These are phyloP conservation scores for Bjerkandera adusta DNA, from an alignment of 1,284 basidiomycete species.

Conservation along the genomic window DNA sequence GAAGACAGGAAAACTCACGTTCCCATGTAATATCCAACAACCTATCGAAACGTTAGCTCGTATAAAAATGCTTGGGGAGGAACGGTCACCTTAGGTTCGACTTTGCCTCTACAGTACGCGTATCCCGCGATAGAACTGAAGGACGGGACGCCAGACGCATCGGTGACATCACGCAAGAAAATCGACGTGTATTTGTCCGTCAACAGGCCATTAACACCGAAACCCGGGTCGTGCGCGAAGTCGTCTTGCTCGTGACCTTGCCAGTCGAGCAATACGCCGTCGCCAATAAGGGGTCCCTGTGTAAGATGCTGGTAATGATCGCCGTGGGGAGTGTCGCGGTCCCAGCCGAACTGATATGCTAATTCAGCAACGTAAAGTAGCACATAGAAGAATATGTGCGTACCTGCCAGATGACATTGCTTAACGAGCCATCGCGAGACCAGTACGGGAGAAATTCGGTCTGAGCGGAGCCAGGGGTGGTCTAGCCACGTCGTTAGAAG, in stretches of 20 bases:
- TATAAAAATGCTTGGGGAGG: no score
- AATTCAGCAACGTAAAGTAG: background rate
- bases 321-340: background rate
- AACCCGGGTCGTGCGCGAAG: background rate
- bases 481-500: background rate
- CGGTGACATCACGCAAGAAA: background rate
- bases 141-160: background rate
- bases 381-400: background rate
- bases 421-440: background rate
- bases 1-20: background rate
- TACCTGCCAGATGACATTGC: background rate
- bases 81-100: no score
- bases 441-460: background rate
- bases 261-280: background rate
- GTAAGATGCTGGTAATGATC: constrained; percentile 2
- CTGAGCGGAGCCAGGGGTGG: background rate
- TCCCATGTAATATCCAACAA: background rate
- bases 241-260: constrained; percentile 1
- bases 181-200: constrained; percentile 1
- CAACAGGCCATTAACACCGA: background rate
- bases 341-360: constrained; percentile 3
- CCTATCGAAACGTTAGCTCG: background rate
- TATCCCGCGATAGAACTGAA: background rate
- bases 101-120: no score
- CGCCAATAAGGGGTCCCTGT: background rate